These are phyloP conservation scores for Eremothecium cymbalariae DNA, from an alignment of 1,139 yeast species.

Conservation along the genomic window DNA sequence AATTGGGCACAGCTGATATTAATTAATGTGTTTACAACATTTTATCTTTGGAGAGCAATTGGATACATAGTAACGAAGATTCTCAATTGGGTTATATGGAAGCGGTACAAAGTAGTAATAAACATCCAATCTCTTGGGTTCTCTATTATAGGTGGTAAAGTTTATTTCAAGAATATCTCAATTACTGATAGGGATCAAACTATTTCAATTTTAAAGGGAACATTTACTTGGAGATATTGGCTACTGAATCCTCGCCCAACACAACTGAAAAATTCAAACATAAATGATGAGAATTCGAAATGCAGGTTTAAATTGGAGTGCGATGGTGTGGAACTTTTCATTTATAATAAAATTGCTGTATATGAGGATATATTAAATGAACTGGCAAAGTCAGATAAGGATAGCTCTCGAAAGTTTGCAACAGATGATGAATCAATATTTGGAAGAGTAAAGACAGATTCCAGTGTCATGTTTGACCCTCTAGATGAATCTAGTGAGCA, in stretches of 20 bases:
- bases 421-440: conserved; percentile 12
- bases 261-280: conserved; percentile 28
- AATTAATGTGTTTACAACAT: conserved; percentile 55
- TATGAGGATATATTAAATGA: conserved; percentile 56
- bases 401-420: conserved; percentile 24
- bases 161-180: conserved; percentile 68
- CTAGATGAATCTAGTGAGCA: conserved; percentile 3
- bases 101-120: conserved; percentile 44
- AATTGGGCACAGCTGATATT: conserved; percentile 72
- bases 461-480: no score
- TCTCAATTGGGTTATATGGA: conserved; percentile 58
- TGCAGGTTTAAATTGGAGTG: conserved; percentile 51
- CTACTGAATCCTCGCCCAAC: conserved; percentile 41
- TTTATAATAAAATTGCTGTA: conserved; percentile 70
- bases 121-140: conserved; percentile 66
- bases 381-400: conserved; percentile 32
- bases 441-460: no score
- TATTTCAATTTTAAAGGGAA: conserved; percentile 58
- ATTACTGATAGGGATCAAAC: conserved; percentile 66
- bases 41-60: conserved; percentile 65
- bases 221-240: conserved; percentile 91
- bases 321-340: conserved; percentile 74
- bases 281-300: conserved; percentile 43
- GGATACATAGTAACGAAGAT: conserved; percentile 53
- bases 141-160: conserved; percentile 73